Percentiles rank a stretch among this genome's conserved stretches.
Evolutionary conservation across 108 stramenopile species (phyloP).

Genomic region (Skeletonema potamos): DNA sequence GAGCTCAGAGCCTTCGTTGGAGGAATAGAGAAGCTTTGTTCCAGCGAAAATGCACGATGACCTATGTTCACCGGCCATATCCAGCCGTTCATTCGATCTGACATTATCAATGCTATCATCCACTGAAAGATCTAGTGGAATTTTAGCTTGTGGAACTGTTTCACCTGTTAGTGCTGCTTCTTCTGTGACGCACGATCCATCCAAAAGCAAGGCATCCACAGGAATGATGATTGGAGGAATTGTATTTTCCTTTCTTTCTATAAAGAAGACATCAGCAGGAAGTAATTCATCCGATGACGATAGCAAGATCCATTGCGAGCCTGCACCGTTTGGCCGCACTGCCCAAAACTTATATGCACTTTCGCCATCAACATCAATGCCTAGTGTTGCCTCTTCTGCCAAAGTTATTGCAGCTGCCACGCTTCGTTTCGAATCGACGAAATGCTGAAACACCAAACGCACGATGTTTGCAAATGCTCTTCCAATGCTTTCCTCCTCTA

Average conservation of each 20-base stretch:
- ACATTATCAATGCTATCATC: not conserved
- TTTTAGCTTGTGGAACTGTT: conserved; percentile 88
- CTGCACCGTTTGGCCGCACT: conserved; percentile 23
- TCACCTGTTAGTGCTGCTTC: conserved; percentile 88
- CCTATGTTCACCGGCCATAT: conserved; percentile 52
- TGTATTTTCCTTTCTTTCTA: conserved; percentile 2
- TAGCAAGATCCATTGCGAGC: conserved; percentile 24
- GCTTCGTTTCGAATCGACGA: conserved; percentile 46
- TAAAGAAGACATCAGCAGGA: conserved; percentile 63
- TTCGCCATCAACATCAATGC: conserved; percentile 21
- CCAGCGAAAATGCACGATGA: conserved; percentile 71
- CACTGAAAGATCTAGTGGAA: conserved; percentile 43
- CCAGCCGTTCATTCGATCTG: conserved; percentile 13
- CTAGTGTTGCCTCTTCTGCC: conserved; percentile 55
- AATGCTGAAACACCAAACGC: conserved; percentile 44
- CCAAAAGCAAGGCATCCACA: conserved; percentile 63
- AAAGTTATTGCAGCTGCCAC: conserved; percentile 45
- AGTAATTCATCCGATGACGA: conserved; percentile 39
- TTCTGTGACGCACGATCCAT: conserved; percentile 64
- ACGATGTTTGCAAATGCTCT: conserved; percentile 27
- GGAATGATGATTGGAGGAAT: conserved; percentile 34
- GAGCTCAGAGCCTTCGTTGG: conserved; percentile 11
- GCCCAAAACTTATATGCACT: conserved; percentile 29
- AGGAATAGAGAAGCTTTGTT: conserved; percentile 51
- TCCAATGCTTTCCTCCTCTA: conserved; percentile 57